Base-by-base conservation (phyloP, 768 basidiomycete species). In the Rhizopogon roseolus region DNA sequence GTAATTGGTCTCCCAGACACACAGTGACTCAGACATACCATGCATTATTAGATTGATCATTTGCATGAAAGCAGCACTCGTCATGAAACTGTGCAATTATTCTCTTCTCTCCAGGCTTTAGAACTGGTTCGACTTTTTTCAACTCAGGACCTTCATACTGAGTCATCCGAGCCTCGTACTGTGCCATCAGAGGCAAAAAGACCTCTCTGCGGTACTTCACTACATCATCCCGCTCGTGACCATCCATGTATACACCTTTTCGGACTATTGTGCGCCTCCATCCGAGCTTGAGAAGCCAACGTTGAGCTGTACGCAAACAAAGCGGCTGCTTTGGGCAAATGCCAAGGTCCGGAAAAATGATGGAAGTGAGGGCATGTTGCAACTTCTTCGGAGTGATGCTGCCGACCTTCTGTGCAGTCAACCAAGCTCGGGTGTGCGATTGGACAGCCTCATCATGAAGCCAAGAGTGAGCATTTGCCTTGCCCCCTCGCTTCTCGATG, bases 321-420 rank as follows among this genome's bases (percentile, higher is more conserved):
- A 73, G 57, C 1, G 66, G 66, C 14, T 53, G 56, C 29, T 60
- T 65, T 0, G 61, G 54, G 2, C 44, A 51, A 42, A 74, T 67
- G 0, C 61, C 58, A 0, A 74, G 66, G 13, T 34, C 19, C 28
- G 68, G 68, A 16, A 75, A 55, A 41, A 74, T 69, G 3, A 49
- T 56, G 3, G 52, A 46, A 50, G 73, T 67, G 38, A 76, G 53
- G 1, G 60, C 65, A 11, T 52, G 9, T 8, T 58, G 57, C 45
- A 76, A 62, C 14, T 22, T 49, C 1, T 50, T 42, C 0, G 70
- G 68, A 14, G 69, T 73, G 41, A 76, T 65, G n/a, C 62, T 52
- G 14, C 73, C 72, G n/a, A 54, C 60, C 6, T 53, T 50, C 50
- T 67, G 60, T 19, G 44, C 48, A 14, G 48, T 59, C 19, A 72